phyloP scores from a whole-genome alignment of 495 filamentous ascomycete species.

The Trichoderma reesei region DNA sequence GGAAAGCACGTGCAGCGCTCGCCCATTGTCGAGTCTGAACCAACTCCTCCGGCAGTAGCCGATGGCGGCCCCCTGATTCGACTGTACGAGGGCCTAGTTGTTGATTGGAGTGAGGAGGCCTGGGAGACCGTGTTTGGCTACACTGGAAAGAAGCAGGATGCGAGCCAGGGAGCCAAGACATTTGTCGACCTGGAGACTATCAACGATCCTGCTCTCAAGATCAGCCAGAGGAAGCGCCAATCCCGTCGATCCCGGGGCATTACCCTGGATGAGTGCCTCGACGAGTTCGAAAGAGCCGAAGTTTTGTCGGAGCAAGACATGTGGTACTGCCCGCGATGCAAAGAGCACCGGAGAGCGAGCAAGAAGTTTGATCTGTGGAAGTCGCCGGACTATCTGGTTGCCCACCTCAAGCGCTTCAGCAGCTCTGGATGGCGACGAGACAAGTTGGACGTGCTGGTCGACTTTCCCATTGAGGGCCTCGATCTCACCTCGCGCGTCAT shows the following conservation, averaged over 20 bases:
- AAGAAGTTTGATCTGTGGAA: conserved; percentile 98
- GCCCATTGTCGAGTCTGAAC: not conserved
- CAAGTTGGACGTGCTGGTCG: conserved; percentile 84
- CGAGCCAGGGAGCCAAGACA: conserved; percentile 34
- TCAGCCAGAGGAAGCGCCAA: conserved; percentile 46
- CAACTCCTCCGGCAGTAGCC: conserved; percentile 14
- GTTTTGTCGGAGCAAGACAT: conserved; percentile 87
- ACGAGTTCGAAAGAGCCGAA: conserved; percentile 88
- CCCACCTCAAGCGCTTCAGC: conserved; percentile 89
- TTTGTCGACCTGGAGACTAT: conserved; percentile 42
- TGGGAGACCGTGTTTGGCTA: conserved; percentile 62
- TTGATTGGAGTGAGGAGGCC: conserved; percentile 67
- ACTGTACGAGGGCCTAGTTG: conserved; percentile 68
- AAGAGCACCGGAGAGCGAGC: conserved; percentile 79
- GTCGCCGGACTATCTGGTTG: conserved; percentile 83
- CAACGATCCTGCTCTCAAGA: conserved; percentile 57
- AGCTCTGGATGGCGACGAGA: conserved; percentile 63
- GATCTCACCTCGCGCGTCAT: conserved; percentile 75
- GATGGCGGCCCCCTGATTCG: conserved; percentile 58
- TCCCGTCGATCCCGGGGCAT: conserved; percentile 63
- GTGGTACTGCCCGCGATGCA: conserved; percentile 95
- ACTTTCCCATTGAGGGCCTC: conserved; percentile 82
- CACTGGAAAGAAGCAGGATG: conserved; percentile 18
- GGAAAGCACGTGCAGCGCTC: conserved; percentile 17
- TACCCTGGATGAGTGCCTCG: conserved; percentile 79